Evolutionary conservation across 2,329 filamentous ascomycete genomes (phyloP).

Genomic region (Colletotrichum australisinense): DNA sequence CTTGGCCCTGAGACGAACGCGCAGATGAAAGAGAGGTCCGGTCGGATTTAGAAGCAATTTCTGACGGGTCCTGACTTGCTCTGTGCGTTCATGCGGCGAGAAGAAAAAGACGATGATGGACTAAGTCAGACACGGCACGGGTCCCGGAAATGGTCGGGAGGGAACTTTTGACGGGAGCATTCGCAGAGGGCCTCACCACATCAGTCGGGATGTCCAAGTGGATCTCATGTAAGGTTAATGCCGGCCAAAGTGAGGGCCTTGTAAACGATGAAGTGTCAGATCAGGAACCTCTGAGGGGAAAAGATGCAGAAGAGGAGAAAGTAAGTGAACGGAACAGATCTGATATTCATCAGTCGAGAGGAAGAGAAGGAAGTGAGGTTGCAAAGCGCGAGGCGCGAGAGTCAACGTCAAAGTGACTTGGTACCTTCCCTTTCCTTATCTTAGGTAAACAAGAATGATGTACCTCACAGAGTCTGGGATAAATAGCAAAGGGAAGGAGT

Average conservation of each 20-base stretch:
- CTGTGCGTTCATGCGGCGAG: background rate
- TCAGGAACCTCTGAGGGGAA: background rate
- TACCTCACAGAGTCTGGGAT: background rate
- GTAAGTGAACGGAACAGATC: background rate
- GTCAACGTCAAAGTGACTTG: too few species aligned
- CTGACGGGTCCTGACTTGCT: background rate
- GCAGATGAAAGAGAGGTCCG: background rate
- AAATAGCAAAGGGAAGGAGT: background rate
- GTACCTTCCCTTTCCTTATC: too few species aligned
- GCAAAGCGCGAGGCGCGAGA: too few species aligned
- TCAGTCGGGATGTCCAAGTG: background rate
- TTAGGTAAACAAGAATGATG: too few species aligned
- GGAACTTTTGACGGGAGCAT: background rate
- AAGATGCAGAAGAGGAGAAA: background rate
- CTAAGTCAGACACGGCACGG: background rate
- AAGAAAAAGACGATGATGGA: background rate
- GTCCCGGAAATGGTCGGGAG: background rate
- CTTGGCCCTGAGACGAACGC: background rate
- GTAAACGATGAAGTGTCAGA: background rate
- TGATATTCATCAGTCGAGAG: background rate
- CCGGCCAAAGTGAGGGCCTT: background rate
- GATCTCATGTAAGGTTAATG: constrained; percentile 1
- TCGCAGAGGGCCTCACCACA: background rate
- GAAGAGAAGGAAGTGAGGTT: background rate
- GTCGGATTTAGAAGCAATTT: background rate